Evolutionary conservation across 495 filamentous ascomycete genomes (phyloP).

Genomic region (Amorphotheca resinae): DNA sequence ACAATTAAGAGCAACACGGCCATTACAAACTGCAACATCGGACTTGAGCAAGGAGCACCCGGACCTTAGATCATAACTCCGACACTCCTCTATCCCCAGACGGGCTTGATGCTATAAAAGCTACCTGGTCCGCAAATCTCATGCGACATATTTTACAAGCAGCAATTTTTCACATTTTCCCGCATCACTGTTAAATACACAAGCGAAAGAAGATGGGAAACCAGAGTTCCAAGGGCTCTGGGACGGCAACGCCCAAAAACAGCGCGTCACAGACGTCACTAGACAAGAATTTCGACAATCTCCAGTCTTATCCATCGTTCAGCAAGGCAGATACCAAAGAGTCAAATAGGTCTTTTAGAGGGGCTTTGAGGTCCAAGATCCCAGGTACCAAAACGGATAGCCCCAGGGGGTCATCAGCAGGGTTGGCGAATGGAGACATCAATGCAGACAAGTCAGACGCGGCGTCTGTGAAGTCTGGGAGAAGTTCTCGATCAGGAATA

Average conservation of each 20-base stretch:
- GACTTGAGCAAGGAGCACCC: too few species aligned
- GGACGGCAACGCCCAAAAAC: constrained; percentile 21
- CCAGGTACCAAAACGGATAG: constrained; percentile 57
- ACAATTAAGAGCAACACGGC: too few species aligned
- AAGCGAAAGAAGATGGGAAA: constrained; percentile 94
- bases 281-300: constrained; percentile 13
- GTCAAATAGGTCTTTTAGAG: constrained; percentile 73
- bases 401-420: constrained; percentile 58
- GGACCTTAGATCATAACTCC: too few species aligned
- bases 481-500: constrained; percentile 37
- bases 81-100: too few species aligned
- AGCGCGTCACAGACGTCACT: constrained; percentile 24
- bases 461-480: constrained; percentile 56
- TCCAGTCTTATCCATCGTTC: constrained; percentile 82
- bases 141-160: too few species aligned
- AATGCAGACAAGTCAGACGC: constrained; percentile 56
- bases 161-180: too few species aligned
- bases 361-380: constrained; percentile 51
- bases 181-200: too few species aligned
- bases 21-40: too few species aligned
- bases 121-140: too few species aligned
- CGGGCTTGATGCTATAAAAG: too few species aligned
- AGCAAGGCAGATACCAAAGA: constrained; percentile 91
- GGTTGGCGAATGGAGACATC: constrained; percentile 45
- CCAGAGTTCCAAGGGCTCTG: constrained; percentile 63